Percentiles rank a stretch among this genome's conserved stretches.
Evolutionary conservation across 2,329 filamentous ascomycete genomes (phyloP).

Genomic region (Fusarium sp.): DNA sequence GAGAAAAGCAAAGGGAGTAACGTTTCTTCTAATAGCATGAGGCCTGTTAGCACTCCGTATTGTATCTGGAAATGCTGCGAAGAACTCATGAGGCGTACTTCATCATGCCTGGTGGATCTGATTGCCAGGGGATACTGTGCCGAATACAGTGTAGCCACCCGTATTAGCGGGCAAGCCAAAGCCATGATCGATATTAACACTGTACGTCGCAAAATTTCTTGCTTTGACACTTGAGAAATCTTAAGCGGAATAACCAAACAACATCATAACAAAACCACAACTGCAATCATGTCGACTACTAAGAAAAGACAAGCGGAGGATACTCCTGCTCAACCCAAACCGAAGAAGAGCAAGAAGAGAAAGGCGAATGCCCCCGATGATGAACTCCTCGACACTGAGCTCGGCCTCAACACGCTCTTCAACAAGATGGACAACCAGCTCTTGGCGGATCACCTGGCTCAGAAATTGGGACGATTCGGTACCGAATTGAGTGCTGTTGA

Average conservation of each 20-base stretch:
- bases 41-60: neutral
- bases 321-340: constrained; percentile 54
- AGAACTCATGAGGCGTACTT: constrained; percentile 26
- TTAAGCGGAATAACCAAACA: constrained; percentile 9
- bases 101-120: constrained; percentile 33
- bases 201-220: constrained; percentile 47
- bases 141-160: constrained; percentile 5
- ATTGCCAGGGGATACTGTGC: constrained; percentile 21
- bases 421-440: constrained; percentile 85
- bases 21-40: neutral
- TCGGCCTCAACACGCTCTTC: constrained; percentile 83
- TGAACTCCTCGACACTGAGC: constrained; percentile 72
- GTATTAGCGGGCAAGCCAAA: accelerated
- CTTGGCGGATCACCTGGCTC: constrained; percentile 86
- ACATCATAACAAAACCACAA: constrained; percentile 16
- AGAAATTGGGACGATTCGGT: constrained; percentile 82
- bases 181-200: constrained; percentile 31
- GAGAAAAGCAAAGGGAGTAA: neutral
- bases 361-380: constrained; percentile 69
- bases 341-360: constrained; percentile 65
- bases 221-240: constrained; percentile 24
- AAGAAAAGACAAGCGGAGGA: constrained; percentile 70
- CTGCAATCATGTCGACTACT: constrained; percentile 55
- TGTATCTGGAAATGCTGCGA: neutral
- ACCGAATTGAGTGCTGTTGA: constrained; percentile 86